Evolutionary conservation across 148 eudicot genomes (phyloP).

Genomic region (Vaccinium darrowii): DNA sequence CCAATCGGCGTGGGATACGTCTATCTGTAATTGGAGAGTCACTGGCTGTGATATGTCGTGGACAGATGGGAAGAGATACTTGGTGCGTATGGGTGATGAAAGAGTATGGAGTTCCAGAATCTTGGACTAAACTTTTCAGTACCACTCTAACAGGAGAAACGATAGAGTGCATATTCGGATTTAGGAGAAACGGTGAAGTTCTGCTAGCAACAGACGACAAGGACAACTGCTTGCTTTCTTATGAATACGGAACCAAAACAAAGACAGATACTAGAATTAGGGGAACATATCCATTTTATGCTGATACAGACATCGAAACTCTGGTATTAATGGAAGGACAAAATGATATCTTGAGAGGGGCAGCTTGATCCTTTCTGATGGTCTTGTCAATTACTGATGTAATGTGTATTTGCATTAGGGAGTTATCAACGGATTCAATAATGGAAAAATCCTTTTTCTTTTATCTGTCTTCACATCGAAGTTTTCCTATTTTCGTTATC

Average conservation of each 20-base stretch:
- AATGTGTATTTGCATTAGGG: too few species aligned
- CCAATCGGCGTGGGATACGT: not conserved
- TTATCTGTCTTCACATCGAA: not conserved
- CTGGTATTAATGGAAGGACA: not conserved
- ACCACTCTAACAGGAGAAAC: not conserved
- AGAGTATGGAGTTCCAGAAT: constrained; percentile 24
- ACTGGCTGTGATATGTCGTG: constrained; percentile 12
- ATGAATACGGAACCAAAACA: constrained; percentile 13
- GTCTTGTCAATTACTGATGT: not conserved
- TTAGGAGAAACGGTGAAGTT: constrained; percentile 6
- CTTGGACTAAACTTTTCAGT: constrained; percentile 27
- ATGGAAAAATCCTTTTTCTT: not conserved
- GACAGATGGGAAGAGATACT: constrained; percentile 4
- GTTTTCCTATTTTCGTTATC: too few species aligned
- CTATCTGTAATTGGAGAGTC: not conserved
- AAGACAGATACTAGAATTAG: constrained; percentile 15
- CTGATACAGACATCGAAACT: constrained; percentile 8
- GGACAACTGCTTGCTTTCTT: constrained; percentile 10
- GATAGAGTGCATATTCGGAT: constrained; percentile 8
- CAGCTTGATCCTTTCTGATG: too few species aligned
- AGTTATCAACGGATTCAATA: too few species aligned
- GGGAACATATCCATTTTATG: constrained; percentile 24
- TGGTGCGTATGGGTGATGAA: constrained; percentile 38
- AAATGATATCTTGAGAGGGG: too few species aligned
- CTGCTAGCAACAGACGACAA: not conserved